phyloP scores from a whole-genome alignment of 768 basidiomycete species.

The Holtermannia corniformis region DNA sequence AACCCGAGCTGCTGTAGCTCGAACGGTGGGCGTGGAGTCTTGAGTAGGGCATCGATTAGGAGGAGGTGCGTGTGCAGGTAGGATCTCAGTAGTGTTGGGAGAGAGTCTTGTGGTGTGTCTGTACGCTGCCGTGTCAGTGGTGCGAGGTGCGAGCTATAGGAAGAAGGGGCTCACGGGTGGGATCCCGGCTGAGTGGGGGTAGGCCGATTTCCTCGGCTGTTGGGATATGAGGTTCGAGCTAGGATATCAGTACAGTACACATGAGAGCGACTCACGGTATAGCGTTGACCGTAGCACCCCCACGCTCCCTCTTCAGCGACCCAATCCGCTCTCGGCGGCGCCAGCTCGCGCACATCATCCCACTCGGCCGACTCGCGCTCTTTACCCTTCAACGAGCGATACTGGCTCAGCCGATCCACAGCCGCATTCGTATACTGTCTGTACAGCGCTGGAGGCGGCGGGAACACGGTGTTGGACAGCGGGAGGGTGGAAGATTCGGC shows the following conservation, averaged over 20 bases:
- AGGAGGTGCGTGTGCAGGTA: constrained; percentile 29
- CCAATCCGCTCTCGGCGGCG: constrained; percentile 25
- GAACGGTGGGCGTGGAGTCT: constrained; percentile 25
- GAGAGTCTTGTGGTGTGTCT: constrained; percentile 18
- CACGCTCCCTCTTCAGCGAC: constrained; percentile 26
- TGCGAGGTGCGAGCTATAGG: too few species aligned
- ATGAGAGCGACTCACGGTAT: constrained; percentile 19
- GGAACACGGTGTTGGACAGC: constrained; percentile 33
- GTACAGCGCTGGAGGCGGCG: constrained; percentile 28
- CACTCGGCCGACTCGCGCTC: constrained; percentile 7
- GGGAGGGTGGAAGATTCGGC: constrained; percentile 2
- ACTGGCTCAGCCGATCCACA: constrained; percentile 5
- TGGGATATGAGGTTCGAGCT: constrained; percentile 23
- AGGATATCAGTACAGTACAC: too few species aligned
- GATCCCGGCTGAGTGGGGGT: constrained; percentile 10
- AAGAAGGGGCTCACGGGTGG: too few species aligned
- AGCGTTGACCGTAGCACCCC: constrained; percentile 30
- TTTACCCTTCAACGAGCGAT: not conserved
- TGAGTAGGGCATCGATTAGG: constrained; percentile 22
- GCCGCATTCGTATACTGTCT: constrained; percentile 17
- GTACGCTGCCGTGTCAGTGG: too few species aligned
- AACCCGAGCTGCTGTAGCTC: constrained; percentile 25
- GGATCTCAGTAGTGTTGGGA: constrained; percentile 28
- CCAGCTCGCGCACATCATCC: constrained; percentile 2
- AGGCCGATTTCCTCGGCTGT: constrained; percentile 21